Evolutionary conservation across 345 rosid genomes (phyloP).

Genomic region (Brassica cretica): DNA sequence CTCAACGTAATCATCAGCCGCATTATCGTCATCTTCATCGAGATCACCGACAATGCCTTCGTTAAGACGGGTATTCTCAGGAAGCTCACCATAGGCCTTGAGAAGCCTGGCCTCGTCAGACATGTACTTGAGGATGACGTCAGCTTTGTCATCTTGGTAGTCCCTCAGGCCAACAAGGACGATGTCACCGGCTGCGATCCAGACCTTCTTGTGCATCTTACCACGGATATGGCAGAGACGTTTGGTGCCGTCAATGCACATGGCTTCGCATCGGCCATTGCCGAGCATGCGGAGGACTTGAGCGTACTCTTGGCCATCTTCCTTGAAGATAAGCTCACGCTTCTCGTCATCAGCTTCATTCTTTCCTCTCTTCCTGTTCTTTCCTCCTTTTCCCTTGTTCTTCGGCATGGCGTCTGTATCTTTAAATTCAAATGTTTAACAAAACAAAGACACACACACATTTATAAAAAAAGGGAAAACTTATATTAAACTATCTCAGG

Average conservation of each 20-base stretch:
- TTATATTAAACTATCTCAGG: background rate
- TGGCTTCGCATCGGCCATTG: slow-evolving; percentile 68
- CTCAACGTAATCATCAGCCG: slow-evolving; percentile 62
- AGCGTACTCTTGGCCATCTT: slow-evolving; percentile 76
- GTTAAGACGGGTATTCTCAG: slow-evolving; percentile 61
- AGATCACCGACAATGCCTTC: slow-evolving; percentile 70
- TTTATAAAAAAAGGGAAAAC: background rate
- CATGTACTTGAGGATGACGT: slow-evolving; percentile 73
- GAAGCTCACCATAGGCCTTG: slow-evolving; percentile 76
- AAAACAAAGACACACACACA: background rate
- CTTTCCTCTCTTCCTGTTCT: slow-evolving; percentile 88
- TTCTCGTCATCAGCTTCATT: slow-evolving; percentile 76
- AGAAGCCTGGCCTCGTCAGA: slow-evolving; percentile 76
- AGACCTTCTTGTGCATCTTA: slow-evolving; percentile 85
- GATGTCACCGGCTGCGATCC: slow-evolving; percentile 82
- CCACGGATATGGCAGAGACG: slow-evolving; percentile 82
- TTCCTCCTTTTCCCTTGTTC: slow-evolving; percentile 87
- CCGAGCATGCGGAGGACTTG: slow-evolving; percentile 78
- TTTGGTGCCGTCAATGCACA: slow-evolving; percentile 63
- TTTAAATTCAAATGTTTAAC: background rate
- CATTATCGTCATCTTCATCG: slow-evolving; percentile 63
- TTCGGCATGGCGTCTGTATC: slow-evolving; percentile 58
- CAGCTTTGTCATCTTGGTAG: slow-evolving; percentile 82
- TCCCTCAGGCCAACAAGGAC: slow-evolving; percentile 79
- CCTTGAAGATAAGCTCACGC: slow-evolving; percentile 73